A percentile compares a stretch with the other conserved stretches of the same genome.
phyloP scores from a whole-genome alignment of 129 eudicot genomes.

The Lactuca sativa region DNA sequence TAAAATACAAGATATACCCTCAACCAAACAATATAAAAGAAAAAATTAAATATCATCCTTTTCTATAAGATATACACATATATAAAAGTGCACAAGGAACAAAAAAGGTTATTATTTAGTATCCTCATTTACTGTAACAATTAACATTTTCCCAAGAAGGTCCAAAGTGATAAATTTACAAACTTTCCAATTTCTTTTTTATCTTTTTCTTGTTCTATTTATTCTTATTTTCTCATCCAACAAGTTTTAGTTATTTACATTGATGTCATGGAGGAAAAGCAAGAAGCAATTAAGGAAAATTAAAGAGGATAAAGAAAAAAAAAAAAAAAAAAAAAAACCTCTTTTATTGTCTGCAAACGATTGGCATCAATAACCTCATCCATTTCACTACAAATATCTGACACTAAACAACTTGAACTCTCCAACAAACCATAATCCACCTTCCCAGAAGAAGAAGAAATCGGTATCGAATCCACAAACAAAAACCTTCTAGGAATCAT shows the following conservation, averaged over 20 bases:
- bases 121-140: not conserved
- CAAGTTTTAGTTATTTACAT: no score
- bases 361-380: constrained; percentile 36
- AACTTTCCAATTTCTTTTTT: not conserved
- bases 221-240: no score
- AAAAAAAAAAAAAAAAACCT: constrained; percentile 54
- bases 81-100: not conserved
- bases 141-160: not conserved
- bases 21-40: not conserved
- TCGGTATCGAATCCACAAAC: constrained; percentile 53
- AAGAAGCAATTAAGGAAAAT: no score
- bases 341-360: constrained; percentile 48
- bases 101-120: not conserved
- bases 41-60: no score
- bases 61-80: not conserved
- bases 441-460: constrained; percentile 77
- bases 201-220: not conserved
- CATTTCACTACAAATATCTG: constrained; percentile 28
- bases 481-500: constrained; percentile 67
- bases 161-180: not conserved
- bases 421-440: constrained; percentile 62
- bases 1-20: not conserved
- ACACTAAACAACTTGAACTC: constrained; percentile 28
- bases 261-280: no score
- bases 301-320: not conserved